Conservation (phyloP, 768 basidiomycete genomes). For the Pleurotus salmoneostramineus region DNA sequence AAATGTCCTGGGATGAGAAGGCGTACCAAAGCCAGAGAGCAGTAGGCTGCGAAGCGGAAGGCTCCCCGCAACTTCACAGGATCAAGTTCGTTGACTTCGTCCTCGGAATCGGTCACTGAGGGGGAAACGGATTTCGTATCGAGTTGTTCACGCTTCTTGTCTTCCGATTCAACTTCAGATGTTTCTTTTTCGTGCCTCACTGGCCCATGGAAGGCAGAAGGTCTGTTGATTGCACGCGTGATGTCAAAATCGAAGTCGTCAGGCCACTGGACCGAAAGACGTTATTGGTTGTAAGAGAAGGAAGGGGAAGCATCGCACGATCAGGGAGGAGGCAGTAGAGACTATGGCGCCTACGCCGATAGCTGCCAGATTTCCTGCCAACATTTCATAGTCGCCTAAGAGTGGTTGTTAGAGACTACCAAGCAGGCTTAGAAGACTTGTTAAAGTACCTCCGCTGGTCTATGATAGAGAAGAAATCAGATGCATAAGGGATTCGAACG, state of each 20-base stretch:
- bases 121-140: slow-evolving; percentile 21
- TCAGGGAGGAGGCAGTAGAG: slow-evolving; percentile 55
- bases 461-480: slow-evolving; percentile 1
- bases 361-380: slow-evolving; percentile 86
- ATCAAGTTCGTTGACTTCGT: slow-evolving; percentile 58
- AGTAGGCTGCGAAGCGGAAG: slow-evolving; percentile 77
- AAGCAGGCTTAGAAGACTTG: slow-evolving; percentile 29
- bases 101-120: slow-evolving; percentile 27
- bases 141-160: slow-evolving; percentile 33
- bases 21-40: slow-evolving; percentile 62
- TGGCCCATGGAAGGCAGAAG: slow-evolving; percentile 10
- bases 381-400: slow-evolving; percentile 63
- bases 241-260: slow-evolving; percentile 79
- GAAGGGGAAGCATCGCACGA: slow-evolving; percentile 37
- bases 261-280: slow-evolving; percentile 50
- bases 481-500: background rate
- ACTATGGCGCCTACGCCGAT: slow-evolving; percentile 81
- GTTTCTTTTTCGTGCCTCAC: slow-evolving; percentile 16
- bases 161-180: slow-evolving; percentile 27
- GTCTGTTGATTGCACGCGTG: slow-evolving; percentile 73
- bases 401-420: background rate
- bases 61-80: slow-evolving; percentile 64
- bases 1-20: background rate
- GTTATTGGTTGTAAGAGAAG: background rate
- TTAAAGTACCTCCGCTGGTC: slow-evolving; percentile 23